Evolutionary conservation across 768 basidiomycete species (phyloP), one percentile per base, ranked within the genome.

Genomic region (Leccinellum rugosiceps): DNA sequence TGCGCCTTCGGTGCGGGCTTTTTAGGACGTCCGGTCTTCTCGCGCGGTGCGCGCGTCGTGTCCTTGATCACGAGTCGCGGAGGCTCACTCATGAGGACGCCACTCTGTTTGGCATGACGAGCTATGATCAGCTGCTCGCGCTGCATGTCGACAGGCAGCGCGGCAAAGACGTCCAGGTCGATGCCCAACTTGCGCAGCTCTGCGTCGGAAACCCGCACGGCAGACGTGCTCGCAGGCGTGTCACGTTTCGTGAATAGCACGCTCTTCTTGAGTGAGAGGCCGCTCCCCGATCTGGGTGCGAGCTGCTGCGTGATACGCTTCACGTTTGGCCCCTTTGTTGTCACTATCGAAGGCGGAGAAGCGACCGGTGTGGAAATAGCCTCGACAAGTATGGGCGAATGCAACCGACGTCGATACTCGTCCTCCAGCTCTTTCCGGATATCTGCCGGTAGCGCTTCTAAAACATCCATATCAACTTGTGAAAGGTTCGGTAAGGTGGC

Each of bases 121-220:
- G 81, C 82, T 49, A 77, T 73, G n/a, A 81, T 76, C 28, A 95
- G 73, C 59, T 90, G 86, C 64, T 96, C 92, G 50, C 83, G 80
- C 66, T 92, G 89, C 44, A 92, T 68, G 23, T 83, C 78, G 1
- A 72, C 70, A 0, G 92, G 92, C 3, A 98, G 70, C 31, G 72
- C 75, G 0, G 71, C 74, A 63, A 90, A 94, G 6, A 91, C 84
- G 7, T 79, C 82, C 0, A 84, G 84, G 67, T 94, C 93, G 64
- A 98, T 83, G 11, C 80, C 83, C 23, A 94, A 76, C 35, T 79
- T 77, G 14, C 65, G 71, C 41, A 97, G 76, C 63, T 92, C 85
- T 3, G 70, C 75, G 17, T 84, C 79, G 0, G 82, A 71, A 23
- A 87, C 76, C 23, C 75, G 78, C 21, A 81, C 69, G 0, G 72